A percentile compares a stretch with the other conserved stretches of the same genome.
Conservation (phyloP, 2,329 filamentous ascomycete genomes). For the Myriosclerotinia scirpicola region DNA sequence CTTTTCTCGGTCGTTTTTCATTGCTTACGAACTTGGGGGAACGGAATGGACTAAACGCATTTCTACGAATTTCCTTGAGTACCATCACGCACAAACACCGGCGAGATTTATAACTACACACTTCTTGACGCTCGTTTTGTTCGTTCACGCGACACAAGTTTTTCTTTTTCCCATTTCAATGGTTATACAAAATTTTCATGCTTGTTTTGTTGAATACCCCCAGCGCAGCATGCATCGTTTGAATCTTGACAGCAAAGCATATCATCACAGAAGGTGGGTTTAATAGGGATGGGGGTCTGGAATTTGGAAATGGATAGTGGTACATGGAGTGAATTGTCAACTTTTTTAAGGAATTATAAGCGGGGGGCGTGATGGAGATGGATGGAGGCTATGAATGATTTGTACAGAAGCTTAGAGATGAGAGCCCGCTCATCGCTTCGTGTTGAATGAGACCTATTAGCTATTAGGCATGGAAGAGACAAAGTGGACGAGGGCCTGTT, state of each 20-base stretch:
- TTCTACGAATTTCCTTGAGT: constrained; percentile 23
- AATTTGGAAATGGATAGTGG: constrained; percentile 23
- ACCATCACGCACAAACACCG: constrained; percentile 5
- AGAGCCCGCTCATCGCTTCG: not conserved
- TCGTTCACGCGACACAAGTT: constrained; percentile 17
- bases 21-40: constrained; percentile 17
- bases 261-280: constrained; percentile 21
- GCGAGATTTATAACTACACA: constrained; percentile 15
- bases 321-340: constrained; percentile 12
- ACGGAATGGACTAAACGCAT: constrained; percentile 18
- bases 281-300: constrained; percentile 21
- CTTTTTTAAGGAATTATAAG: constrained; percentile 22
- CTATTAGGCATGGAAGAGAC: not conserved
- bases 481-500: constrained; percentile 1
- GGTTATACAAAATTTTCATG: constrained; percentile 19
- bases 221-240: constrained; percentile 23
- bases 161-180: constrained; percentile 18
- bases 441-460: not conserved
- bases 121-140: constrained; percentile 18
- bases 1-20: constrained; percentile 19
- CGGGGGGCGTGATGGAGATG: constrained; percentile 12
- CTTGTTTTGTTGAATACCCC: constrained; percentile 26
- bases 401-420: constrained; percentile 1
- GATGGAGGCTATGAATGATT: constrained; percentile 8
- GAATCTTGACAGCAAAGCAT: constrained; percentile 24